Conservation (phyloP, 352 stramenopile genomes). For the Globisporangium barbulae region DNA sequence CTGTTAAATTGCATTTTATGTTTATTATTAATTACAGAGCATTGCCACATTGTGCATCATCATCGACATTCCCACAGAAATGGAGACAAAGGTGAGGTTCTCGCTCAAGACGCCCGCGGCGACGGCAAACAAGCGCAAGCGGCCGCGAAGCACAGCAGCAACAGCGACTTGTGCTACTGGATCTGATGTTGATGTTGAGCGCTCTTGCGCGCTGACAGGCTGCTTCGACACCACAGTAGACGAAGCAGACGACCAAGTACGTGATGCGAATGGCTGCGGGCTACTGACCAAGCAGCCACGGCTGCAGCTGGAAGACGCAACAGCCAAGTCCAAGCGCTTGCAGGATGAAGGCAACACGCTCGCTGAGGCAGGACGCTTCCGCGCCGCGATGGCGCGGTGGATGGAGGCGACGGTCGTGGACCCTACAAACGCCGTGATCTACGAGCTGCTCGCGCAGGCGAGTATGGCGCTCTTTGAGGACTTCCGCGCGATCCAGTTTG, state of each 20-base stretch:
- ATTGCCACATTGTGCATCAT: neutral
- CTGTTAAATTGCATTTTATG: neutral
- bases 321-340: conserved; percentile 52
- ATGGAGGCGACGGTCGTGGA: conserved; percentile 52
- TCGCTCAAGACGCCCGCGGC: conserved; percentile 16
- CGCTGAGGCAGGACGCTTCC: conserved; percentile 59
- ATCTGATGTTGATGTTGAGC: neutral
- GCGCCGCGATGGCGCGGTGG: conserved; percentile 65
- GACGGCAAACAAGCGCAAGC: conserved; percentile 24
- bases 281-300: conserved; percentile 14
- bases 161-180: neutral
- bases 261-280: neutral
- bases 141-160: neutral
- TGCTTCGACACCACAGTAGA: conserved; percentile 12
- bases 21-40: neutral
- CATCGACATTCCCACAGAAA: neutral
- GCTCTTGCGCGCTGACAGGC: neutral
- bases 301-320: conserved; percentile 50
- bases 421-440: conserved; percentile 41
- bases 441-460: conserved; percentile 70
- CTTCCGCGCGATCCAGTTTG: conserved; percentile 74
- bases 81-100: conserved; percentile 28
- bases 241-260: conserved; percentile 9
- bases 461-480: conserved; percentile 68
- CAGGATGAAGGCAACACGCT: conserved; percentile 78